Percentiles rank a stretch among this genome's conserved stretches.
Evolutionary conservation across 306 rosid species (phyloP).

Genomic region (Ormosia emarginata): DNA sequence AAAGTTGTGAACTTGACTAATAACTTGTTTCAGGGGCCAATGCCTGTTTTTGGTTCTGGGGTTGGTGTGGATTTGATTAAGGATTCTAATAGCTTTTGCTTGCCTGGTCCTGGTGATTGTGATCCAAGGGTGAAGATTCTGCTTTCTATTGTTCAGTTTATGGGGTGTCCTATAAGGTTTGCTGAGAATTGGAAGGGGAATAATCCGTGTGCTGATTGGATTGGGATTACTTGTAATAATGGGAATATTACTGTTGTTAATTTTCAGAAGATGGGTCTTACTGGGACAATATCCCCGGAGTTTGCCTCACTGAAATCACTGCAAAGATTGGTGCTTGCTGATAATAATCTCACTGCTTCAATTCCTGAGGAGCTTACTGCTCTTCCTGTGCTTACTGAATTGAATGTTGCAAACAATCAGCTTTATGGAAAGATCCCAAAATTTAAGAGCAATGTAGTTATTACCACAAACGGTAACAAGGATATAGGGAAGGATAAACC

Average conservation of each 20-base stretch:
- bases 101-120: constrained; percentile 56
- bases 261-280: constrained; percentile 77
- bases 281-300: constrained; percentile 60
- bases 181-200: constrained; percentile 77
- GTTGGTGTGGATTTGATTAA: constrained; percentile 57
- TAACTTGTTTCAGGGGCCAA: constrained; percentile 66
- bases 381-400: constrained; percentile 49
- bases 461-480: constrained; percentile 44
- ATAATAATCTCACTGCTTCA: constrained; percentile 64
- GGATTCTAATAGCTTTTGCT: constrained; percentile 68
- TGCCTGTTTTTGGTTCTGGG: constrained; percentile 51
- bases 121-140: constrained; percentile 52
- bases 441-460: constrained; percentile 50
- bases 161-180: constrained; percentile 67
- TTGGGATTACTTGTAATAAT: constrained; percentile 64
- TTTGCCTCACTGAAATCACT: constrained; percentile 55
- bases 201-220: constrained; percentile 71
- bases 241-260: constrained; percentile 57
- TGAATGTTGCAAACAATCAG: constrained; percentile 66
- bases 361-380: constrained; percentile 61
- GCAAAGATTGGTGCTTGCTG: constrained; percentile 59
- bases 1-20: constrained; percentile 69
- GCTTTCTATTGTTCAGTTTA: constrained; percentile 45
- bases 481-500: constrained; percentile 48
- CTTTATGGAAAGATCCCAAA: constrained; percentile 61